Conservation (phyloP, 805 yeast genomes). For the Maudiozyma turicensis region DNA sequence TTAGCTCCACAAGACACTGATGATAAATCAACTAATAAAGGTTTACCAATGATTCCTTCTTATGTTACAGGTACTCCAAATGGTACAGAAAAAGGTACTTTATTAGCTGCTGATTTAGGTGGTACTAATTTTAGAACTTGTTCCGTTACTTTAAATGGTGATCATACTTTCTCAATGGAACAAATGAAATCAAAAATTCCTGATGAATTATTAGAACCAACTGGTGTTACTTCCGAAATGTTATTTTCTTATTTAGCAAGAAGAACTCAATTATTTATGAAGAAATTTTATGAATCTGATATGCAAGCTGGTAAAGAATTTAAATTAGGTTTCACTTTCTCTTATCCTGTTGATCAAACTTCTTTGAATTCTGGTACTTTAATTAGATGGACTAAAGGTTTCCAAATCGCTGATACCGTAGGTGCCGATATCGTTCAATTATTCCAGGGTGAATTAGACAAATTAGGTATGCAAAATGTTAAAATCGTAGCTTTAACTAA, state of each 20-base stretch:
- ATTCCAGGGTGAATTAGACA: constrained; percentile 61
- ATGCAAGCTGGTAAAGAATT: constrained; percentile 28
- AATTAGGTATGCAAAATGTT: constrained; percentile 45
- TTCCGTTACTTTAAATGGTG: constrained; percentile 67
- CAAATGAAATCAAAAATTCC: constrained; percentile 80
- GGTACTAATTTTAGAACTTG: constrained; percentile 96
- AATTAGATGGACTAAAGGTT: constrained; percentile 95
- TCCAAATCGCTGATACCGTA: constrained; percentile 73
- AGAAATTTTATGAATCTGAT: constrained; percentile 48
- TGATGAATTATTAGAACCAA: constrained; percentile 55
- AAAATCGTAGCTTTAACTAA: constrained; percentile 81
- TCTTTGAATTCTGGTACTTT: constrained; percentile 70
- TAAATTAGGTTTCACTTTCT: constrained; percentile 86
- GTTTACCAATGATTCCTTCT: constrained; percentile 88
- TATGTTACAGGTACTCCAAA: constrained; percentile 79
- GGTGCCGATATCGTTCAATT: constrained; percentile 71
- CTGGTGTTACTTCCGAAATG: constrained; percentile 41
- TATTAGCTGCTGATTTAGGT: constrained; percentile 87
- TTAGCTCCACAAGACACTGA: constrained; percentile 23
- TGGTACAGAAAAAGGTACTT: constrained; percentile 76
- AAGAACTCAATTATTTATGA: constrained; percentile 54
- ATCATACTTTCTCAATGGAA: constrained; percentile 61
- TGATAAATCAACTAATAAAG: constrained; percentile 29
- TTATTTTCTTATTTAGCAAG: constrained; percentile 69
- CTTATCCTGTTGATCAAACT: constrained; percentile 86